Evolutionary conservation across 495 filamentous ascomycete genomes (phyloP), one percentile per base, ranked within the genome.

Genomic region (Penicillium macrosclerotiorum): DNA sequence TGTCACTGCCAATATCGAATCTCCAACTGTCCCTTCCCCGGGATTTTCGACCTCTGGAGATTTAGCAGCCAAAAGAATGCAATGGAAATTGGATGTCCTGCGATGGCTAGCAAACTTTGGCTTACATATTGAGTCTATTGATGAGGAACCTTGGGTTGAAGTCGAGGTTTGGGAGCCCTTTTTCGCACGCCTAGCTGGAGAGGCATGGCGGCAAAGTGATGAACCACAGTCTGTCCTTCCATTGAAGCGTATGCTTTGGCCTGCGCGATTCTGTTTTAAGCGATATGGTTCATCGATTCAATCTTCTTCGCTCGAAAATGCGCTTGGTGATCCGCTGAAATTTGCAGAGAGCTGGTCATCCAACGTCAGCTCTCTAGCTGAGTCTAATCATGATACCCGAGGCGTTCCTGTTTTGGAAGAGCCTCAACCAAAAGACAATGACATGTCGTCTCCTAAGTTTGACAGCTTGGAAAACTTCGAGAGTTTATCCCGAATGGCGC

Each of bases 261-360:
- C 72, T n/a, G 68, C 70, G 26, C 55, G 62, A n/a, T 73, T 67
- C 46, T 75, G 72, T 55, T 75, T 75, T 45, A 57, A 49, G 36
- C 67, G 72, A 42, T 51, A 57, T 35, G 63, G 54, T 32, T 49
- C 59, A 30, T 38, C 52, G n/a, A 37, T 44, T 17, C 37, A 46
- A 13, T 45, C 54, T 22, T 48, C 49, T n/a, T 49, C 22, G 26
- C 43, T 51, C 17, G 25, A 25, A 19, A 22, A 37, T 16, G 24
- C 54, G 37, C 20, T 41, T 8, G 52, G 58, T 45, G 84, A 92
- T 57, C 84, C 86, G 16, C 55, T 95, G 20, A 68, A 74, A 8
- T 76, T 79, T 51, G 86, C 85, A 2, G 81, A 88, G 63, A 63
- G 71, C 17, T 96, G 90, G 90, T 78, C 76, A 35, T 45, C 52